Evolutionary conservation across 768 basidiomycete species (phyloP), one percentile per base, ranked within the genome.

Genomic region (Tricholoma bakamatsutake): DNA sequence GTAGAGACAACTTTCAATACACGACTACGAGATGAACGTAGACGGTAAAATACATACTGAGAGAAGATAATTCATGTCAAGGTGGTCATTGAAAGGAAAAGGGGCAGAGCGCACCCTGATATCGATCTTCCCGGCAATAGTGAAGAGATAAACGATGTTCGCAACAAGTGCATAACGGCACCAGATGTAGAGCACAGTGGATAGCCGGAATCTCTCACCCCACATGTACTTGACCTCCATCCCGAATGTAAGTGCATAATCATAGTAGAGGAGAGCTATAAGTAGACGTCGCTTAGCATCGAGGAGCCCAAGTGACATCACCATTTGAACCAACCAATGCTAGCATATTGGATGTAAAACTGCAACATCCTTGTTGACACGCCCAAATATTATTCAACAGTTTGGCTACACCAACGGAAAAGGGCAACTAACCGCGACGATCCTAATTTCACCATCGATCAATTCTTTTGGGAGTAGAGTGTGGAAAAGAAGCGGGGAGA

Each of bases 101-200:
- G 15, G 7, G 40, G 3, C 11, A 8, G 33, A n/a, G 8, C 39
- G 15, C 15, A 40, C 50, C 50, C 40, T 53, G 11, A 31, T 42
- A 21, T 15, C 40, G 21, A 67, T 59, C 34, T 60, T 61, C 11
- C 61, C 57, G 12, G 61, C 17, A 13, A 67, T 63, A 10, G 54
- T 54, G 21, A 71, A 60, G n/a, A 69, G 62, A 54, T 62, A 71
- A 0, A 69, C 24, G 6, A 69, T 31, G 52, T 69, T 69, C 28
- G 62, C 66, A 1, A 64, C 45, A 21, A 71, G 51, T 8, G 65
- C 58, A 47, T 68, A 71, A 33, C 69, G 66, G 50, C 63, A 69
- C 28, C 64, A 61, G 33, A 63, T 48, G 52, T 71, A 69, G 5
- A 71, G 60, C 24, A 65, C 9, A 8, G 65, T 69, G 6, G 69